Base-by-base conservation (phyloP, 1,139 yeast species). In the Groenewaldozyma auringiensis region DNA sequence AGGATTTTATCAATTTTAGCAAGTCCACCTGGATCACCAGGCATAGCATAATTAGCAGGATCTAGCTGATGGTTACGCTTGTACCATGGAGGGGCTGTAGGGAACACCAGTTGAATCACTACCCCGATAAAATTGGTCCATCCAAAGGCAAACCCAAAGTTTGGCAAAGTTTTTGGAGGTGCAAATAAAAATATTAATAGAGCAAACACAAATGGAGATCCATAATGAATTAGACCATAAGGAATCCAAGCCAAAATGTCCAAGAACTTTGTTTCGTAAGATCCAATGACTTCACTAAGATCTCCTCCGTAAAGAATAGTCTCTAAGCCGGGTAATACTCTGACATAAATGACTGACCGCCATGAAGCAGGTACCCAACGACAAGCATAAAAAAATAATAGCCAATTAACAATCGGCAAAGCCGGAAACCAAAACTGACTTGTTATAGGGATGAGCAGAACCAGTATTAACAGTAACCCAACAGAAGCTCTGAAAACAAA, bases 51-150 rank as follows among this genome's bases (percentile, higher is more conserved):
- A 65, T 87, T 79, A 4, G 98, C 98, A 20, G 96, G 94, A 51
- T 80, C 79, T 52, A 89, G 74, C 1, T 96, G 96, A 62, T 92
- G 81, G 44, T 81, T 66, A 53, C 78, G 79, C 63, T 88, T 88
- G 64, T 94, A 92, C 99, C 99, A 92, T 32, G 99, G 99, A 31
- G 99, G 95, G 50, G 98, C 96, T 43, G 95, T 87, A 2, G 98
- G 97, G 64, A 87, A 88, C 25, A 79, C 55, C 53, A 87, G 75
- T 68, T 92, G 98, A 49, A 78, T 76, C 41, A 80, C 61, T 21
- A 92, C 97, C 39, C 97, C 98, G 42, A 78, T 62, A 55, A 88
- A 69, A 66, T 89, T 92, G 94, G 92, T 84, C 70, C 85, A 89
- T n/a, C 99, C 99, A 68, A 92, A 88, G 6, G 96, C 94, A 71